Conservation (phyloP, 163 green algal species). For the Chlamydomonas reinhardtii region DNA sequence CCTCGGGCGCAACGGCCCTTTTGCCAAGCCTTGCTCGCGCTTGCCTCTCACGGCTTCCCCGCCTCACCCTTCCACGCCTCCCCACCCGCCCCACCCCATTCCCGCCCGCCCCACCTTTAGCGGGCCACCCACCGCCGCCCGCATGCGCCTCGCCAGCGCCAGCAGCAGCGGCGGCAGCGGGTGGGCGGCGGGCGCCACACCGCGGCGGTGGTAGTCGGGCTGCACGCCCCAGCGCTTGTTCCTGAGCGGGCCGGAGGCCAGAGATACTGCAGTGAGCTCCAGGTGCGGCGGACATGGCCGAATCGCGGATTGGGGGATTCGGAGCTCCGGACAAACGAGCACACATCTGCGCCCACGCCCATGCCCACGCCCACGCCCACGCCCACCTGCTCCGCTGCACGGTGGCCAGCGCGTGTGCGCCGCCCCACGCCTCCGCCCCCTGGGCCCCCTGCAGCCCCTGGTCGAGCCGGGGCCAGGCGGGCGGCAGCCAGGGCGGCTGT, state of each 20-base stretch:
- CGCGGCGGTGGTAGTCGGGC: slow-evolving; percentile 58
- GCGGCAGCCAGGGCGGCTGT: slow-evolving; percentile 37
- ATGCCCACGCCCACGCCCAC: background rate
- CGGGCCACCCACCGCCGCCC: background rate
- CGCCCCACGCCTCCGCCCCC: background rate
- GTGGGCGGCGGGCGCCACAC: slow-evolving; percentile 36
- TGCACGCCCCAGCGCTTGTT: slow-evolving; percentile 67
- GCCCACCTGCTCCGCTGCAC: slow-evolving; percentile 1
- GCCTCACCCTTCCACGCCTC: no score
- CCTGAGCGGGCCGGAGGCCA: slow-evolving; percentile 43
- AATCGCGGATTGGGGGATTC: no score
- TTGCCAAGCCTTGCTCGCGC: no score
- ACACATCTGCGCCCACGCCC: no score
- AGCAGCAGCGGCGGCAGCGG: slow-evolving; percentile 53
- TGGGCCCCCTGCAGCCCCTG: no score
- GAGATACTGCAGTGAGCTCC: no score
- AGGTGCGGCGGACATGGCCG: no score
- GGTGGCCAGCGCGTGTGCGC: slow-evolving; percentile 29
- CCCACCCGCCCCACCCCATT: no score
- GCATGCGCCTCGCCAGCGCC: slow-evolving; percentile 57
- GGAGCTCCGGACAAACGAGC: no score
- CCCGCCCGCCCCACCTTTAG: slow-evolving; percentile 15
- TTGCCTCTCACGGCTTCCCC: no score
- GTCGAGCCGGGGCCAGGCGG: no score
- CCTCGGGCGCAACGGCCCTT: no score